phyloP scores from a whole-genome alignment of 2,329 filamentous ascomycete genomes.

The Neopestalotiopsis sp. region DNA sequence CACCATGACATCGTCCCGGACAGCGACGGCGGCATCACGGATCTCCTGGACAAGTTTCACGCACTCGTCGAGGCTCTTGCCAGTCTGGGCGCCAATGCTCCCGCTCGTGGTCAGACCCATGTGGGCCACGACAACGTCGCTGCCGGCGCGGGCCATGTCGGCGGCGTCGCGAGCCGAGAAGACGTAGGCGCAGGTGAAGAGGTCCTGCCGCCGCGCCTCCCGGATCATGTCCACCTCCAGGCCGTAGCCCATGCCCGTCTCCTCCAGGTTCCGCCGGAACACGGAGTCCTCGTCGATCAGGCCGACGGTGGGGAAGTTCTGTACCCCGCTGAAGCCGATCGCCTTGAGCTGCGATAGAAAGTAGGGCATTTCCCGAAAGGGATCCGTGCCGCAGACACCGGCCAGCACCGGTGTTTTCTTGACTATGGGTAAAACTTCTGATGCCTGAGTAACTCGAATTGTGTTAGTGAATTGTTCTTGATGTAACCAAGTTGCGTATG shows the following conservation, averaged over 20 bases:
- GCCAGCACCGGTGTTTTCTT: conserved; percentile 69
- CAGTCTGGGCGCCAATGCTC: conserved; percentile 66
- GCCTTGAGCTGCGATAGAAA: conserved; percentile 66
- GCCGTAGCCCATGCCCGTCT: conserved; percentile 73
- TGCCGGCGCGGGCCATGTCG: conserved; percentile 67
- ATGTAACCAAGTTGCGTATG: background rate
- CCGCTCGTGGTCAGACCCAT: conserved; percentile 71
- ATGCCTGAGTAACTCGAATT: conserved; percentile 46
- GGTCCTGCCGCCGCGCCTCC: conserved; percentile 60
- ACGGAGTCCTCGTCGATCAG: conserved; percentile 64
- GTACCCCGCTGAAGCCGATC: conserved; percentile 70
- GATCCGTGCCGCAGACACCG: conserved; percentile 74
- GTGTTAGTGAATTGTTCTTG: background rate
- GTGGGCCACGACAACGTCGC: conserved; percentile 71
- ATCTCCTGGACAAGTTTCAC: conserved; percentile 67
- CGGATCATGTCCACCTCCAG: conserved; percentile 71
- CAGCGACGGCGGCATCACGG: conserved; percentile 59
- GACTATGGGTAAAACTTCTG: conserved; percentile 70
- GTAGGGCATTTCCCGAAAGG: conserved; percentile 64
- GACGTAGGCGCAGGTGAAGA: conserved; percentile 74
- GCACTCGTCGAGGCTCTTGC: conserved; percentile 67
- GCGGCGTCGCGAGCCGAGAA: conserved; percentile 66
- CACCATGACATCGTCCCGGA: conserved; percentile 66
- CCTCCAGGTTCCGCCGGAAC: conserved; percentile 71
- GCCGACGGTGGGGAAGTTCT: conserved; percentile 77